Evolutionary conservation across 169 alveolate species (phyloP), one percentile per base, ranked within the genome.

Genomic region (Eimeria praecox): DNA sequence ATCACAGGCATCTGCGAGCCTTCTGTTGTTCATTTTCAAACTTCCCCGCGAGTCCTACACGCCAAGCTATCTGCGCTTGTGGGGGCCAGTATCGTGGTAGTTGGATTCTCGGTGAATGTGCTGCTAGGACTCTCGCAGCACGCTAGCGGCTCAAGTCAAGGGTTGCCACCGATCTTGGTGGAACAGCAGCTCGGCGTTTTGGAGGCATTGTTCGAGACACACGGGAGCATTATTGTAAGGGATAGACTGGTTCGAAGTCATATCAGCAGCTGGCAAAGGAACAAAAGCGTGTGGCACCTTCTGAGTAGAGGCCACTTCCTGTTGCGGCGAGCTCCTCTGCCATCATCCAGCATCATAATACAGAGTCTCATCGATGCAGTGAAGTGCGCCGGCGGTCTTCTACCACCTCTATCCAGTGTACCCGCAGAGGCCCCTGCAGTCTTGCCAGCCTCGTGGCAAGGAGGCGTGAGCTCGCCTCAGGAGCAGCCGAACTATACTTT

Each of bases 351-450:
- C 18, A 27, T 9, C 18, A 2, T n/a, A n/a, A 64, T 64, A n/a
- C 75, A 64, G 75, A 64, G 75, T 18, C 75, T 64, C 14, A n/a
- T 64, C 35, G 85, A 73, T 42, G 52, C 85, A 38, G 52, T 73
- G 16, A 73, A 35, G 16, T 9, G 33, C 3, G 54, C 85, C 30
- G 85, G 82, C 46, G 82, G 85, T 9, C 85, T 73, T 73, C 54
- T 73, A 16, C 54, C 85, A 40, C 54, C 52, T 14, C 52, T 9
- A 8, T 16, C 40, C 6, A 0, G 20, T 9, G 42, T 64, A 8
- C 35, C 75, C 75, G 40, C 42, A 64, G 75, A 64, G 12, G 35
- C 3, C n/a, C 40, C 42, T 64, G 75, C 75, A 64, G 40, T 24
- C 40, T 35, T 27, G 40, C 42, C 6, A 2, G 24, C 24, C 40